Base-by-base conservation (phyloP, 2,329 filamentous ascomycete species). In the Fusarium sp. region DNA sequence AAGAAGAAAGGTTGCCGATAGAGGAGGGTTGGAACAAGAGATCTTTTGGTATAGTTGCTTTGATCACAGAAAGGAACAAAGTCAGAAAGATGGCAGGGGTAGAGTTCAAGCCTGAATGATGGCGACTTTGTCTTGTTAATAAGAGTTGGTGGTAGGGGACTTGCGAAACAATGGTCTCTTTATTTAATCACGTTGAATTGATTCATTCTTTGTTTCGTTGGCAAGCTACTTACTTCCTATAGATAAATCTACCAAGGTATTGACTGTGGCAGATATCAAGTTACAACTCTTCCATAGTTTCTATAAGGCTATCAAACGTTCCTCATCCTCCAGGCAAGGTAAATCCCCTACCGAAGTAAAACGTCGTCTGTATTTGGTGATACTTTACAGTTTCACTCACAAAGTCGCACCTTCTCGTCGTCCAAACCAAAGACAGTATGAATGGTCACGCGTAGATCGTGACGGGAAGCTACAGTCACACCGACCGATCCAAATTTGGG, bases 1-100 rank as follows among this genome's bases (percentile, higher is more conserved):
- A 56, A n/a, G 70, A 73, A 53, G 70, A 73, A 55, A 62, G 70
- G 22, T 12, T 72, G 15, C 70, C 70, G 3, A 38, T 73, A 7
- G 32, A 71, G 43, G 70, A 73, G 45, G 70, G 70, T 4, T 72
- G 70, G 70, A 71, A 38, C 63, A 63, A 29, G 25, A 40, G 51
- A 30, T 29, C 29, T 8, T 64, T 73, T 46, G 70, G 70, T 8
- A 61, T 71, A n/a, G 32, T 71, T 30, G 59, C 22, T 5, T 53
- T 72, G 30, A 25, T 70, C 18, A 47, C 43, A 14, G 46, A 56
- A 16, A 62, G 52, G 9, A 63, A 65, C 27, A 71, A 50, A n/a
- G 52, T 71, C 24, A 71, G 42, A 18, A 60, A 71, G 43, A 40
- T 47, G 11, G 29, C 64, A 20, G 68, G 68, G 2, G 34, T 65